Conservation (phyloP, 441 rosid genomes). For the Dalechampia spathulata region DNA sequence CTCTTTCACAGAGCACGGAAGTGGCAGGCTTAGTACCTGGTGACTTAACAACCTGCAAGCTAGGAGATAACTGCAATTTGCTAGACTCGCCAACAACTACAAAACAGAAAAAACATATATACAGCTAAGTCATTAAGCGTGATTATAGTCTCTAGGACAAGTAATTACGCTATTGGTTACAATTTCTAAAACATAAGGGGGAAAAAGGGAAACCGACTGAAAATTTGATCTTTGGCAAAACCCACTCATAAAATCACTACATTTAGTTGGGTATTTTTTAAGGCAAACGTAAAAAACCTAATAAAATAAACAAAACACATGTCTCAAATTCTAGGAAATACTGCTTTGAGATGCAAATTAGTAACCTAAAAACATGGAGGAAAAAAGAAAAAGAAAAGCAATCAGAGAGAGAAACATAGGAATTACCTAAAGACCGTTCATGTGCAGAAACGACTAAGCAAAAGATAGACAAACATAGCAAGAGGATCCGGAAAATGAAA, state of each 20-base stretch:
- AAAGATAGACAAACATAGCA: slow-evolving; percentile 20
- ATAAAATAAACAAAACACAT: slow-evolving; percentile 1
- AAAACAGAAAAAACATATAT: slow-evolving; percentile 6
- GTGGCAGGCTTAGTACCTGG: slow-evolving; percentile 63
- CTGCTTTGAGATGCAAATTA: background rate
- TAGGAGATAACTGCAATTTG: slow-evolving; percentile 40
- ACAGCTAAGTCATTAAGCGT: background rate
- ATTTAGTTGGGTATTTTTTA: background rate
- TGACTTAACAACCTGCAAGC: slow-evolving; percentile 42
- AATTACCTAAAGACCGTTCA: slow-evolving; percentile 44
- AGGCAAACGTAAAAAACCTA: background rate
- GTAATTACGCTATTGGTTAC: background rate
- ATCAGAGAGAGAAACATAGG: slow-evolving; percentile 10
- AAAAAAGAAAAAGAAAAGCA: background rate
- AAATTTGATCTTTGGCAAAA: background rate
- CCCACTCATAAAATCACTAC: background rate
- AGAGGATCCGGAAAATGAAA: slow-evolving; percentile 20
- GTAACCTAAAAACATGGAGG: background rate
- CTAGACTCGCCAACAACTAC: slow-evolving; percentile 50
- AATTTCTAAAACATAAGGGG: background rate
- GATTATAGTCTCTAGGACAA: background rate
- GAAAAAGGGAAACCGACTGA: background rate
- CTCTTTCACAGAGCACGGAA: slow-evolving; percentile 59
- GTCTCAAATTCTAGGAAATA: background rate
- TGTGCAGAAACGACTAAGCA: slow-evolving; percentile 22